Evolutionary conservation across 352 stramenopile species (phyloP).

Genomic region (Phytophthora tubulina): DNA sequence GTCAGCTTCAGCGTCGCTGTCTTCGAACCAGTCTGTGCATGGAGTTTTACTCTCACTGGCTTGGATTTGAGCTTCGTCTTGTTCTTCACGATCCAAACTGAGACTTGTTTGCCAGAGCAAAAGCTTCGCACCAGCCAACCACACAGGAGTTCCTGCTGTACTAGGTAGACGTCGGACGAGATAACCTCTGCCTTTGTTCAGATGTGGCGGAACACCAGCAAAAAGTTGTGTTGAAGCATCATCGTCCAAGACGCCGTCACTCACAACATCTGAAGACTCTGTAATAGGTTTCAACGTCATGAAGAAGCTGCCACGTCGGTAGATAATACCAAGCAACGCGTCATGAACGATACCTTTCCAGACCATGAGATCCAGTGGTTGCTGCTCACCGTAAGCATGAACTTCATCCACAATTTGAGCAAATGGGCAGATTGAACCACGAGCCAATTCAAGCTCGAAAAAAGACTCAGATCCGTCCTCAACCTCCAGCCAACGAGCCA

Average conservation of each 20-base stretch:
- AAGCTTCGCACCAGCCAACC: slow-evolving; percentile 61
- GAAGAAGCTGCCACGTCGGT: slow-evolving; percentile 60
- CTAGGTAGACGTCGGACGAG: slow-evolving; percentile 54
- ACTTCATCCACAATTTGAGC: slow-evolving; percentile 13
- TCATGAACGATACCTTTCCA: slow-evolving; percentile 73
- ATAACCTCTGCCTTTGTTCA: slow-evolving; percentile 64
- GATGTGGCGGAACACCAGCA: slow-evolving; percentile 47
- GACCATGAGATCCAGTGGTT: slow-evolving; percentile 53
- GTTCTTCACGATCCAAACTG: slow-evolving; percentile 63
- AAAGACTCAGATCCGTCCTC: slow-evolving; percentile 63
- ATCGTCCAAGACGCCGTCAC: slow-evolving; percentile 26
- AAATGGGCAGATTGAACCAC: slow-evolving; percentile 31
- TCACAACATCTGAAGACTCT: slow-evolving; percentile 42
- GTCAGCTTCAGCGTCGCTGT: slow-evolving; percentile 26
- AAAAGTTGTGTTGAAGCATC: slow-evolving; percentile 60
- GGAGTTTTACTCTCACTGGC: slow-evolving; percentile 33
- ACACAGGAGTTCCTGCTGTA: slow-evolving; percentile 31
- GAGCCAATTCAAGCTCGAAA: slow-evolving; percentile 66
- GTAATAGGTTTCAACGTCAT: slow-evolving; percentile 47
- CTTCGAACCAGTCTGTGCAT: slow-evolving; percentile 58
- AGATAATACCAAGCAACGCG: slow-evolving; percentile 64
- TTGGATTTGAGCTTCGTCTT: slow-evolving; percentile 45
- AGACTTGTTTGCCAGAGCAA: slow-evolving; percentile 68
- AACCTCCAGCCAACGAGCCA: slow-evolving; percentile 65
- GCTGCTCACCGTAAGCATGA: slow-evolving; percentile 23